These are phyloP conservation scores for Asterochloris sp. DNA, from an alignment of 139 green algal genomes.

Conservation along the genomic window DNA sequence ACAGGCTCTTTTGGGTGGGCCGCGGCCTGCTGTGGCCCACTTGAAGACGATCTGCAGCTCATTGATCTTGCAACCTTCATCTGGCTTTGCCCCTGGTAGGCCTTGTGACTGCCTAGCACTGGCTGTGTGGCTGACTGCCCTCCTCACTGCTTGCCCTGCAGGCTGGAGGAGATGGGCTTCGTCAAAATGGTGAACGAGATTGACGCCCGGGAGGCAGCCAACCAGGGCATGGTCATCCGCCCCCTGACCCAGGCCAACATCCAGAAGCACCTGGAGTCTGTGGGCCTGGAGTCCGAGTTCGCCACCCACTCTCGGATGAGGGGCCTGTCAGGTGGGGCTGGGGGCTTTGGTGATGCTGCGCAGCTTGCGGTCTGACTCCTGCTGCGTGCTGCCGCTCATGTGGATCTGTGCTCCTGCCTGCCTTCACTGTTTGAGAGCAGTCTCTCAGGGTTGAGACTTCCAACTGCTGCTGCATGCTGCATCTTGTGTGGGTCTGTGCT, in stretches of 20 bases:
- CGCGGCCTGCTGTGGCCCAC: too few species aligned
- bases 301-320: conserved; percentile 84
- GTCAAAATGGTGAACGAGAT: conserved; percentile 86
- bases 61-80: too few species aligned
- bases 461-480: too few species aligned
- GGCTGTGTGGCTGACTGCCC: neutral
- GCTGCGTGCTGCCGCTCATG: too few species aligned
- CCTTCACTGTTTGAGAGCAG: too few species aligned
- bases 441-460: too few species aligned
- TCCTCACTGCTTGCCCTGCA: neutral
- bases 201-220: conserved; percentile 87
- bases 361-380: too few species aligned
- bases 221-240: conserved; percentile 70
- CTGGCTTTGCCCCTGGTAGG: too few species aligned
- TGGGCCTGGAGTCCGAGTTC: conserved; percentile 91
- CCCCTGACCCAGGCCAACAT: conserved; percentile 83
- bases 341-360: neutral
- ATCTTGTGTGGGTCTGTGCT: too few species aligned
- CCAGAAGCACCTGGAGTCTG: conserved; percentile 83
- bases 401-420: too few species aligned
- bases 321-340: conserved; percentile 61
- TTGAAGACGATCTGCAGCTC: too few species aligned
- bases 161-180: conserved; percentile 83
- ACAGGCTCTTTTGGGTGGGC: too few species aligned
- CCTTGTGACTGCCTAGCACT: neutral